Evolutionary conservation across 495 filamentous ascomycete species (phyloP), one percentile per base, ranked within the genome.

Genomic region (Sordaria brevicollis): DNA sequence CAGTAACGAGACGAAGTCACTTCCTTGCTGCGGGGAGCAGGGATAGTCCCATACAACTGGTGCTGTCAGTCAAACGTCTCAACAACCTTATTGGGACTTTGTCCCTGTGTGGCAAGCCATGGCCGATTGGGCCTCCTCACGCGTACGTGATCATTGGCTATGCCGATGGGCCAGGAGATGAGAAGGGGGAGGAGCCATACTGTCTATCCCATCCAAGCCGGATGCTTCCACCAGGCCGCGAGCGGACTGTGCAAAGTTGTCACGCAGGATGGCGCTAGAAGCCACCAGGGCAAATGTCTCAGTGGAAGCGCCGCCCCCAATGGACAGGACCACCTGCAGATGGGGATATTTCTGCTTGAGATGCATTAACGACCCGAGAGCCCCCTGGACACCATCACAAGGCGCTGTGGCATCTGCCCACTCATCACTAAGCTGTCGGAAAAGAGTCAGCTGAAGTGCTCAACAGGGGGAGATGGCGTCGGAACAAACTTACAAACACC

Each of bases 31-130:
- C 2, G 83, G 73, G 74, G 92, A 84, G 57, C 86, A 84, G 1
- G 93, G 93, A 74, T 96, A 92, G 76, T 96, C 92, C 93, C 93
- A 97, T 74, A 94, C 93, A 74, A 97, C 93, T 96, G 72, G 62
- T 25, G 33, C 49, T 35, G 67, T 74, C 43, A 76, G 74, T 65
- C 49, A 54, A 29, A 73, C 70, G 67, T 70, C 62, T 19, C 49
- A 41, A 41, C n/a, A 65, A 31, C 10, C 62, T 70, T 66, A 70
- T 57, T 57, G 49, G 49, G 49, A 13, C 25, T 33, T 38, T 71
- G 69, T 10, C 29, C 57, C 67, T 36, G 35, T 21, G 21, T 73
- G 38, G 6, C 67, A 35, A 73, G 41, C 54, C 43, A 67, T 65
- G 36, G 39, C 70, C 43, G 66, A 35, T 31, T 68, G 17, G 9